Conservation (phyloP, 2,329 filamentous ascomycete genomes). For the Elsinoe arachidis region DNA sequence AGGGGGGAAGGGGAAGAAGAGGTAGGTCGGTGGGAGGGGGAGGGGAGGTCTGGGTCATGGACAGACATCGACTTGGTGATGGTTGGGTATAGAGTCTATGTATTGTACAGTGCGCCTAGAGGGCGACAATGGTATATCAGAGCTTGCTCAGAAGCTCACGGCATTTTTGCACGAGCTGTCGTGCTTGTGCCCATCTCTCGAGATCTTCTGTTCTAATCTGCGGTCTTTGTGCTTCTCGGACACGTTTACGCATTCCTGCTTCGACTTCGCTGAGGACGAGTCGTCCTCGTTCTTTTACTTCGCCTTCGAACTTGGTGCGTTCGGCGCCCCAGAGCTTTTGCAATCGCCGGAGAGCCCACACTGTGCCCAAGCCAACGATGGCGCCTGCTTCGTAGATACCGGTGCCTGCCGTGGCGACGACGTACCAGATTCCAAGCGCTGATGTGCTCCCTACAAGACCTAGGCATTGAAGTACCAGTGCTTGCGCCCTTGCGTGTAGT, state of each 20-base stretch:
- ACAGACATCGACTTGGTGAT: no score
- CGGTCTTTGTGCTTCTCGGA: constrained; percentile 37
- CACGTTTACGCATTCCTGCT: constrained; percentile 37
- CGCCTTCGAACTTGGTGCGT: constrained; percentile 43
- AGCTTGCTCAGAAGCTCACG: constrained; percentile 9
- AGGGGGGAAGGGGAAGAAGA: constrained; percentile 2
- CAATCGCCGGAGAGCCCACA: constrained; percentile 49
- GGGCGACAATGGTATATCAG: background rate
- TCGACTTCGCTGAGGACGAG: constrained; percentile 48
- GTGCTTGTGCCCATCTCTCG: constrained; percentile 33
- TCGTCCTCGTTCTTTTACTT: constrained; percentile 49
- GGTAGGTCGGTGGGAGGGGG: background rate
- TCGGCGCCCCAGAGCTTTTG: constrained; percentile 52
- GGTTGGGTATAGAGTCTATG: background rate
- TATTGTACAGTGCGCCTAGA: constrained; percentile 5
- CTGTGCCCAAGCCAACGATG: constrained; percentile 50
- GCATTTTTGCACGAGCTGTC: constrained; percentile 22
- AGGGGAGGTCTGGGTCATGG: background rate
- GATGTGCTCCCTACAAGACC: constrained; percentile 56
- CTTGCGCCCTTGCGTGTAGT: constrained; percentile 39
- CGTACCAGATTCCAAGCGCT: constrained; percentile 48
- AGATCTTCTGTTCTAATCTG: constrained; percentile 28
- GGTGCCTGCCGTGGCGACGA: constrained; percentile 43
- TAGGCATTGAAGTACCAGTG: constrained; percentile 59
- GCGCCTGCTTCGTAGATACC: constrained; percentile 51